Base-by-base conservation (phyloP, 208 protist species). In the Trypanosoma rangeli region DNA sequence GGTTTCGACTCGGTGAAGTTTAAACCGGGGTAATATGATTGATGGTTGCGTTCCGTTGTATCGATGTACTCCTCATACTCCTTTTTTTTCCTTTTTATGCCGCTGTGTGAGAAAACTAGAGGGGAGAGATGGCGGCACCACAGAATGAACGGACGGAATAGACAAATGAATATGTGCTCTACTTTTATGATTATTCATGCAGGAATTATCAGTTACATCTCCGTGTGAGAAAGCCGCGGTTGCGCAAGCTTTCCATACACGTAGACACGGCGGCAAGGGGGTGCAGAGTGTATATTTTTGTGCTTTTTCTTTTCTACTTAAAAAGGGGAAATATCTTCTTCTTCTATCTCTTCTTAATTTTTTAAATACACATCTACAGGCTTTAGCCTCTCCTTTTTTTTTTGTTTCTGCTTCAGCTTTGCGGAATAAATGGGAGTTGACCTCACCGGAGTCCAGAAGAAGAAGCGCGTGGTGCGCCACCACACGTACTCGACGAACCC, bases 401-500 rank as follows among this genome's bases (percentile, higher is more conserved):
- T 57, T 73, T 12, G 10, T 53, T 56, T 62, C 7, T 37, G 2
- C 7, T 24, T 58, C 26, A 7, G 35, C 37, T 31, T 44, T 31
- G 29, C 44, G 28, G 37, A 64, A 22, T 24, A 73, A 85, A 97
- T 97, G 92, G 92, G 92, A 76, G 86, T 95, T 66, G 92, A 97
- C 79, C 84, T 95, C 70, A 92, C 85, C 53, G 92, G 92, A 65
- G 88, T 97, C 62, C 86, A 87, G 74, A 94, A 94, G 89, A 90
- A 88, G 78, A 94, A 92, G 78, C 87, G 89, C 68, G 85, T 92
- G 78, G 81, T 97, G 74, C 97, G 98, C 77, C 92, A 94, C 79
- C 91, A 92, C 70, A 97, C 97, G 58, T 94, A 95, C 84, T 97
- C 87, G 70, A 84, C 97, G 75, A 98, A 99, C 83, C 91, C 97